Conservation (phyloP, 306 rosid species). For the barrel medic (Medicago truncatula) region MtrunA17r5.0-ANR NC_053048.1:46820001-46820500, state of each 20-base stretch:
- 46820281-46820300: conserved; percentile 67
- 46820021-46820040: not conserved
- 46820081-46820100: conserved; percentile 49
- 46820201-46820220: conserved; percentile 80
- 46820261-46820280: conserved; percentile 82
- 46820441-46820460: conserved; percentile 11
- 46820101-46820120: conserved; percentile 54
- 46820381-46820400: not conserved
- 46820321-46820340: conserved; percentile 59
- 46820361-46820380: conserved; percentile 44
- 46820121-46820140: conserved; percentile 46
- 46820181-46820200: conserved; percentile 58
- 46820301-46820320: conserved; percentile 50
- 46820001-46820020: too few relatives aligned
- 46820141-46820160: conserved; percentile 48
- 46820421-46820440: not conserved
- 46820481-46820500: conserved; percentile 18
- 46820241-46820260: conserved; percentile 67
- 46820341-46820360: conserved; percentile 48
- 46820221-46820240: conserved; percentile 71
- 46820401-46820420: not conserved
- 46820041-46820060: conserved; percentile 57
- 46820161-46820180: conserved; percentile 46
- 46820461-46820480: conserved; percentile 15
- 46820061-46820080: conserved; percentile 55